A percentile compares a stretch with the other conserved stretches of the same genome.
phyloP scores from a whole-genome alignment of 345 rosid species.

The Citrus cavaleriei region DNA sequence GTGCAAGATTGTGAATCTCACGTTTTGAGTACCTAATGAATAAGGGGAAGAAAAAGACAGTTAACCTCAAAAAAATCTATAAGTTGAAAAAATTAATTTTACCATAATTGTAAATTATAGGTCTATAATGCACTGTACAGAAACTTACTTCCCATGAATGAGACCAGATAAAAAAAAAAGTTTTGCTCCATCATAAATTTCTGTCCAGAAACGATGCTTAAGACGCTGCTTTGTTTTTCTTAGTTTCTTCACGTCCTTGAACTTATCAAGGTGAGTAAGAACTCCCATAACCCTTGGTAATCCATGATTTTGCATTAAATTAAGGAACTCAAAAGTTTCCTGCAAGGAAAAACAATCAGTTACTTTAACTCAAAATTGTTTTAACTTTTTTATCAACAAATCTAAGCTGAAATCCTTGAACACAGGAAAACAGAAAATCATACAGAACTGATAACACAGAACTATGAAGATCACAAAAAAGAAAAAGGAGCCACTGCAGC shows the following conservation, averaged over 20 bases:
- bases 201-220: conserved; percentile 97
- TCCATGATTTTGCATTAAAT: conserved; percentile 93
- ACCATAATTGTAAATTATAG: background rate
- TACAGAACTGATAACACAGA: background rate
- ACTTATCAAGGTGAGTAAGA: conserved; percentile 93
- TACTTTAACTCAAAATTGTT: background rate
- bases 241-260: conserved; percentile 84
- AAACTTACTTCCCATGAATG: conserved; percentile 78
- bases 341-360: conserved; percentile 27
- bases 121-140: background rate
- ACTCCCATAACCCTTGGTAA: conserved; percentile 95
- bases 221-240: conserved; percentile 86
- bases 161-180: conserved; percentile 90
- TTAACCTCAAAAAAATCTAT: background rate
- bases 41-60: conserved; percentile 1
- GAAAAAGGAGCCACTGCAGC: background rate
- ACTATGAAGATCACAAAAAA: background rate
- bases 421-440: background rate
- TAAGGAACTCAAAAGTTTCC: conserved; percentile 98
- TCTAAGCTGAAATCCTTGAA: background rate
- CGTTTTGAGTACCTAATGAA: conserved; percentile 66
- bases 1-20: conserved; percentile 83
- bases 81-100: background rate
- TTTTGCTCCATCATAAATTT: conserved; percentile 85
- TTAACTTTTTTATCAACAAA: background rate